Evolutionary conservation across 2,329 filamentous ascomycete species (phyloP), one percentile per base, ranked within the genome.

Genomic region (Ilyonectria sp.): DNA sequence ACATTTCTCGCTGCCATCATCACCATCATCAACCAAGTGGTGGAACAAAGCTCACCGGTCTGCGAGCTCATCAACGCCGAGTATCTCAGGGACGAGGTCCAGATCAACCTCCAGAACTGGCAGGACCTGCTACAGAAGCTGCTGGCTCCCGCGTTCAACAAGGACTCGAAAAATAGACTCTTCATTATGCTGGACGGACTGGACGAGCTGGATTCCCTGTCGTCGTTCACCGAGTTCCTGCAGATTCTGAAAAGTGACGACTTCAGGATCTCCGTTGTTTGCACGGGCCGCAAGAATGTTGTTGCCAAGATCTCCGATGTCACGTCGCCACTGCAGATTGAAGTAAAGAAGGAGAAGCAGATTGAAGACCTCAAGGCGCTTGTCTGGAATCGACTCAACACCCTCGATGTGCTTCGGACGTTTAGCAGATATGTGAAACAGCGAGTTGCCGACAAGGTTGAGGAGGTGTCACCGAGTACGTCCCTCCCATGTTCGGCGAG

Each of bases 121-220:
- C 50, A 71, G 17, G 67, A 74, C 6, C 49, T 77, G 2, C 23
- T 71, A 15, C 65, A 69, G 6, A 71, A 73, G 15, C 66, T 80
- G 13, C 67, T 79, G 1, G 72, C 59, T 2, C 68, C 69, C 0
- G 71, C 69, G 1, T 79, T 79, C 47, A 47, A 54, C 1, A 60
- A 68, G 13, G 49, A 59, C 6, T 74, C 75, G 0, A 71, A 74
- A 3, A 70, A 70, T 11, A 65, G 65, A 4, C 67, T 79, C 4
- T 74, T 74, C 17, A 19, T 81, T 4, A 65, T 80, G 19, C 67
- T 81, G 3, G 79, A 81, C 46, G 79, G 79, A 1, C 37, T 80
- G 2, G 79, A 81, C 52, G 79, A 81, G 59, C 54, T 76, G 1
- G 29, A 57, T 2, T 65, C 71, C 13, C 57, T 62, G 9, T 31